These are phyloP conservation scores for Microsporum canis DNA, from an alignment of 2,329 filamentous ascomycete genomes.

Conservation along the genomic window DNA sequence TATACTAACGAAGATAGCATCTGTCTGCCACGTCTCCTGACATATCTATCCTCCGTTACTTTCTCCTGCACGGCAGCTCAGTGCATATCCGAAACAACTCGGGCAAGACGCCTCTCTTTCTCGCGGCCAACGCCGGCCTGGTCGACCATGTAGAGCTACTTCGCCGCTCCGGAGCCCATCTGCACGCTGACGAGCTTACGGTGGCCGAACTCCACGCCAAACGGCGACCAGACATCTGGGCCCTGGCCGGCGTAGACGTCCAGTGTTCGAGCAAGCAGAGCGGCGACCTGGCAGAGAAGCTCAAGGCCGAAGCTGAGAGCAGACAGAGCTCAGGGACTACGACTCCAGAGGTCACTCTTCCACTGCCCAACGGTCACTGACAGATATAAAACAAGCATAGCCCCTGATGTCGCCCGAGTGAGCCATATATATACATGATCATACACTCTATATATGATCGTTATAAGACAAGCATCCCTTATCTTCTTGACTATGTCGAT, in stretches of 20 bases:
- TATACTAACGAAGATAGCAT: slow-evolving; percentile 31
- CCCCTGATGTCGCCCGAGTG: neutral
- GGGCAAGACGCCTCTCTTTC: slow-evolving; percentile 48
- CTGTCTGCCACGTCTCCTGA: slow-evolving; percentile 47
- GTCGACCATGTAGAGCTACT: slow-evolving; percentile 44
- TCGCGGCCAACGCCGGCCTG: slow-evolving; percentile 47
- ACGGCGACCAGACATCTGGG: slow-evolving; percentile 33
- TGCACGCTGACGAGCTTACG: slow-evolving; percentile 46
- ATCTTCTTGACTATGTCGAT: too few relatives aligned
- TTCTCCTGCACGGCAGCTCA: slow-evolving; percentile 46
- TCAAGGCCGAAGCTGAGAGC: neutral
- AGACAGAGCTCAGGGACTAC: neutral
- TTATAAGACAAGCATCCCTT: too few relatives aligned
- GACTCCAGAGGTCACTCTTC: neutral
- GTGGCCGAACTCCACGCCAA: slow-evolving; percentile 41
- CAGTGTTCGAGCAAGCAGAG: neutral
- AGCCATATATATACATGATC: too few relatives aligned
- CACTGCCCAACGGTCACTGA: neutral
- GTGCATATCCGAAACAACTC: slow-evolving; percentile 49
- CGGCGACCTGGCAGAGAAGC: neutral
- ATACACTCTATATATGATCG: too few relatives aligned
- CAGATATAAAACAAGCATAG: neutral
- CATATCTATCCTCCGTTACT: slow-evolving; percentile 44
- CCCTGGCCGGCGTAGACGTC: slow-evolving; percentile 31
- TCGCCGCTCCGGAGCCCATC: slow-evolving; percentile 46